phyloP scores from a whole-genome alignment of 2,329 filamentous ascomycete species.

The Penicillium sp. region DNA sequence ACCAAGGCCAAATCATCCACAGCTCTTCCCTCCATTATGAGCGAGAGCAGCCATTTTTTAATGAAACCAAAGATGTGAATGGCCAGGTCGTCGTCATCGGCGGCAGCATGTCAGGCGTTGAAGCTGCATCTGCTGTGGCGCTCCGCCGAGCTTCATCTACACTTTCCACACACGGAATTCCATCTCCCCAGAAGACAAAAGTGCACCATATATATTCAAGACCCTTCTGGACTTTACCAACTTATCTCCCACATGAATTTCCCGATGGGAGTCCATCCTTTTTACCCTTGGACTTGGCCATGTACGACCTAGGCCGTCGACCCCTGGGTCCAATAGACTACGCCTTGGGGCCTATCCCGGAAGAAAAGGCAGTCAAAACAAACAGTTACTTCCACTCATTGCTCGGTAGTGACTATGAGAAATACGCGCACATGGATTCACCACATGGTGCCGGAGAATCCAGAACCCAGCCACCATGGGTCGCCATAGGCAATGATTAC shows the following conservation, averaged over 20 bases:
- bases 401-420: slow-evolving; percentile 47
- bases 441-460: slow-evolving; percentile 38
- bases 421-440: slow-evolving; percentile 39
- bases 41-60: slow-evolving; percentile 21
- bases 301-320: slow-evolving; percentile 67
- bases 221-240: slow-evolving; percentile 70
- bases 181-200: slow-evolving; percentile 36
- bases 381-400: slow-evolving; percentile 50
- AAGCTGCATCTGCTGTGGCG: slow-evolving; percentile 71
- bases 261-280: slow-evolving; percentile 49
- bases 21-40: slow-evolving; percentile 65
- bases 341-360: slow-evolving; percentile 61
- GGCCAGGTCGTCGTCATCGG: slow-evolving; percentile 72
- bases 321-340: slow-evolving; percentile 59
- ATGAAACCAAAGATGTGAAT: slow-evolving; percentile 18
- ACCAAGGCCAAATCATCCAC: slow-evolving; percentile 61
- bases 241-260: slow-evolving; percentile 40
- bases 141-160: slow-evolving; percentile 65
- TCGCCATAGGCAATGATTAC: slow-evolving; percentile 71
- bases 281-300: slow-evolving; percentile 68
- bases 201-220: slow-evolving; percentile 68
- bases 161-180: slow-evolving; percentile 43
- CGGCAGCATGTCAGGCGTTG: slow-evolving; percentile 78
- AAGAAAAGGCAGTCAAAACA: slow-evolving; percentile 54
- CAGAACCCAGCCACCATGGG: slow-evolving; percentile 57